Conservation (phyloP, 1,284 basidiomycete genomes). For the Gymnopus androsaceus region DNA sequence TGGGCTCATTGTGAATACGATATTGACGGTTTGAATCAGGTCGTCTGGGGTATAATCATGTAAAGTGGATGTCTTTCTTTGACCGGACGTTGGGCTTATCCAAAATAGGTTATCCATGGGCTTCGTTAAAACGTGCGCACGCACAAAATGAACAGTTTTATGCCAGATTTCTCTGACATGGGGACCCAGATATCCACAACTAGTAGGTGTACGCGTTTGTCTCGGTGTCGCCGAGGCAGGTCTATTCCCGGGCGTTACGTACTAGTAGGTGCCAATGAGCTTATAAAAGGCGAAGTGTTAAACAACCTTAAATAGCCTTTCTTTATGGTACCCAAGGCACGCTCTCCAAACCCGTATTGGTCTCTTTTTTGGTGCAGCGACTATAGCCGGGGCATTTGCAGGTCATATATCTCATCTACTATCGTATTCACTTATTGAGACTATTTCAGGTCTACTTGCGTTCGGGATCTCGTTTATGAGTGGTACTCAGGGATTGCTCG, state of each 20-base stretch:
- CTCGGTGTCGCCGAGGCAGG: slow-evolving; percentile 73
- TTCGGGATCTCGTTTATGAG: slow-evolving; percentile 49
- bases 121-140: slow-evolving; percentile 60
- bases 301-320: slow-evolving; percentile 35
- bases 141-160: neutral
- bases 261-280: slow-evolving; percentile 56
- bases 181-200: slow-evolving; percentile 52
- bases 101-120: slow-evolving; percentile 60
- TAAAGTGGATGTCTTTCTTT: slow-evolving; percentile 25
- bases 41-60: slow-evolving; percentile 52
- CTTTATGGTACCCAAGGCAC: slow-evolving; percentile 56
- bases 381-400: slow-evolving; percentile 51
- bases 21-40: slow-evolving; percentile 30
- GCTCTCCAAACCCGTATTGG: slow-evolving; percentile 51
- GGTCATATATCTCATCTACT: too few species aligned
- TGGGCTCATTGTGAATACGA: too few species aligned
- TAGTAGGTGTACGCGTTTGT: slow-evolving; percentile 58
- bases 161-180: slow-evolving; percentile 7
- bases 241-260: slow-evolving; percentile 68
- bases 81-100: neutral
- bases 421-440: too few species aligned
- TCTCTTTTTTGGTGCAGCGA: slow-evolving; percentile 52
- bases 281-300: too few species aligned
- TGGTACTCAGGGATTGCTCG: slow-evolving; percentile 40
- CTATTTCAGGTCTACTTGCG: slow-evolving; percentile 46